Base-by-base conservation (phyloP, 1,284 basidiomycete species). In the Leccinum subrobustum region DNA sequence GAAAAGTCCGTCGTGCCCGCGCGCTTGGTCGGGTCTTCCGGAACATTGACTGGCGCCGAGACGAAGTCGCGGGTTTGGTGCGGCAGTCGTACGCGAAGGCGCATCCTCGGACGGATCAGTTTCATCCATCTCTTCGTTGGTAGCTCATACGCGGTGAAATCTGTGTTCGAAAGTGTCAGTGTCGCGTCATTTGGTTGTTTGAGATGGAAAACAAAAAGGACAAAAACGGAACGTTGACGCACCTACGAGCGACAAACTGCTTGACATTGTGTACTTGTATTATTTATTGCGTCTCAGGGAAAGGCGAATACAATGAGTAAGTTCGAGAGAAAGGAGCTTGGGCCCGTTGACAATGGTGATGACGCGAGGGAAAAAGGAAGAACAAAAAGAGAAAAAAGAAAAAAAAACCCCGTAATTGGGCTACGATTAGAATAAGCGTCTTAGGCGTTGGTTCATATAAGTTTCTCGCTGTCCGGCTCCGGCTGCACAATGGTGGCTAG, bases 91-190 rank as follows among this genome's bases (percentile, higher is more conserved):
- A 69, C 56, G 9, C 68, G 67, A 33, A 69, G 60, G 1, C 68
- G 70, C 55, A 69, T 58, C 39, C 51, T 70, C n/a, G 68, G 68
- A 18, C 35, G 50, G 37, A 70, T 20, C 12, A 69, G 1, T 18
- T 16, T 60, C 55, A 72, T 51, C 67, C 68, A 70, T 52, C 50
- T 69, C 20, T 59, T 65, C 16, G 70, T 55, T 0, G 68, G 68
- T 1, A 69, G 31, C 1, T 70, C 70, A 27, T 57, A 57, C 25
- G 64, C 68, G 48, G 65, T 67, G 55, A 72, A 72, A 44, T 68
- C 68, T 69, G 23, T 20, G 39, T 42, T 44, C 4, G 7, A 50
- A 9, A 27, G 44, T 8, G 12, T 25, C 18, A 3, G 33, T 42
- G n/a, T 50, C 25, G 18, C 7, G 50, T 56, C 18, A 18, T 25